phyloP scores from a whole-genome alignment of 257 asterid genomes.

The Scutellaria baicalensis region DNA sequence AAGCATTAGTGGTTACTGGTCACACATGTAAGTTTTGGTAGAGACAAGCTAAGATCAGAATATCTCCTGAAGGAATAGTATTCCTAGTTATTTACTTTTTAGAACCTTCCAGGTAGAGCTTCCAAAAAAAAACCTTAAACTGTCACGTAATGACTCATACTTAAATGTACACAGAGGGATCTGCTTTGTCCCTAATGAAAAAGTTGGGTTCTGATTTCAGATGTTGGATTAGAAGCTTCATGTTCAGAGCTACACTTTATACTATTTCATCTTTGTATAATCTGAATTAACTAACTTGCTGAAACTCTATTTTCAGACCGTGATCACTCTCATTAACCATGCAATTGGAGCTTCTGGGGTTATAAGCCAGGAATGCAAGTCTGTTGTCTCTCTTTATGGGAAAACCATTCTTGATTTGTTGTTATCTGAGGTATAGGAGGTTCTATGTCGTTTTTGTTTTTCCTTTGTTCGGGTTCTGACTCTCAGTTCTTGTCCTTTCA shows the following conservation, averaged over 20 bases:
- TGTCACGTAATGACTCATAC: neutral
- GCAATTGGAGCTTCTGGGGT: constrained; percentile 92
- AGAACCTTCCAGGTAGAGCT: neutral
- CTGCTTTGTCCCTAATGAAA: neutral
- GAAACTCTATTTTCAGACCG: constrained; percentile 35
- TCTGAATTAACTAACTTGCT: neutral
- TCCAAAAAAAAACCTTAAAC: neutral
- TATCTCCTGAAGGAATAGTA: neutral
- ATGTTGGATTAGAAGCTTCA: neutral
- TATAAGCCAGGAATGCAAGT: constrained; percentile 83
- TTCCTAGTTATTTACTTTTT: neutral
- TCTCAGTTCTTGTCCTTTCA: neutral
- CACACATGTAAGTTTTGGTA: too few species aligned
- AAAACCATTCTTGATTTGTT: constrained; percentile 58
- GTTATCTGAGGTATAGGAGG: constrained; percentile 43
- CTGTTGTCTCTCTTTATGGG: constrained; percentile 59
- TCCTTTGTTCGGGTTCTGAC: neutral
- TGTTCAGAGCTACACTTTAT: neutral
- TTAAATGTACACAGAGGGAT: neutral
- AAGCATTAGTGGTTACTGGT: too few species aligned
- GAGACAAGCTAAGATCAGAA: too few species aligned
- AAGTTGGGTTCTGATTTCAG: neutral
- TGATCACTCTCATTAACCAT: constrained; percentile 67
- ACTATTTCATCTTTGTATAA: neutral
- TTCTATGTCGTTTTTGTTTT: neutral